phyloP scores from a whole-genome alignment of 2,329 filamentous ascomycete species.

The Cordyceps cateniannulata region DNA sequence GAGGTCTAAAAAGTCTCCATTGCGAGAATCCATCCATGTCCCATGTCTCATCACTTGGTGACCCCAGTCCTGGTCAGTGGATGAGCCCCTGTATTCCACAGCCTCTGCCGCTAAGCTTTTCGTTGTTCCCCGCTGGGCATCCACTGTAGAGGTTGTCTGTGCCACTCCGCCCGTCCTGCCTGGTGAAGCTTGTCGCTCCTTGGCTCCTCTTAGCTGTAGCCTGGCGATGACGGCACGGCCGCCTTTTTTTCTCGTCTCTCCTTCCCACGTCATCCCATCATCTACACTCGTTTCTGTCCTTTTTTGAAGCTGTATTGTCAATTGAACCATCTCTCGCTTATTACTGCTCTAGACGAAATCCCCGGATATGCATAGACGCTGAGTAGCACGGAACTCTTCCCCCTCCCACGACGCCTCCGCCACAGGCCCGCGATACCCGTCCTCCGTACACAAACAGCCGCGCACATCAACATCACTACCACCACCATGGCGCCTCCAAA shows the following conservation, averaged over 20 bases:
- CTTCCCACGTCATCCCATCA: background rate
- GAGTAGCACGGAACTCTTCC: background rate
- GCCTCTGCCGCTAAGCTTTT: no score
- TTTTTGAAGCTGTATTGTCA: background rate
- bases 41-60: background rate
- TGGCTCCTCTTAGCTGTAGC: background rate
- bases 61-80: no score
- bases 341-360: background rate
- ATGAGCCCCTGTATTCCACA: no score
- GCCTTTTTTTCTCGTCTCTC: background rate
- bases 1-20: background rate
- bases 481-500: slow-evolving; percentile 21
- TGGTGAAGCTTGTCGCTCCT: background rate
- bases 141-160: background rate
- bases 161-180: no score
- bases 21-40: background rate
- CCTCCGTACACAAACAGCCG: background rate
- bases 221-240: background rate
- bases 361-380: background rate
- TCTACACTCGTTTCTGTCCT: background rate
- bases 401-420: background rate
- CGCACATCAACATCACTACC: background rate
- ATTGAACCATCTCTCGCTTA: background rate
- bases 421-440: background rate
- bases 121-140: no score